These are phyloP conservation scores for Leucocoprinus leucothites DNA, from an alignment of 768 basidiomycete species.

Conservation along the genomic window DNA sequence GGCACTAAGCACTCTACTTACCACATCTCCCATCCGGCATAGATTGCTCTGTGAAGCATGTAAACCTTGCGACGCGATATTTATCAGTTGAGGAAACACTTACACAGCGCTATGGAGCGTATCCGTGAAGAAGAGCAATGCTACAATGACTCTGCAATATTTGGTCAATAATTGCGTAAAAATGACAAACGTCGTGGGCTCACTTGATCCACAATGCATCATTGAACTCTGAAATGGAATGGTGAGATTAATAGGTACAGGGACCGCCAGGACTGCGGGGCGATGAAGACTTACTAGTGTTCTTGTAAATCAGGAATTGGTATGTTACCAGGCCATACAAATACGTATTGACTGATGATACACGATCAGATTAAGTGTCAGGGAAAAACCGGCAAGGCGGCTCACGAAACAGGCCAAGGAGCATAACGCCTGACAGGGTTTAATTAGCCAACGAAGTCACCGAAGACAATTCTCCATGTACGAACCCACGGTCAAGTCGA, in stretches of 20 bases:
- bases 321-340: slow-evolving; percentile 32
- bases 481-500: slow-evolving; percentile 11
- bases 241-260: background rate
- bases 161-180: background rate
- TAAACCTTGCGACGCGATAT: background rate
- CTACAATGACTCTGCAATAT: slow-evolving; percentile 24
- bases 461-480: background rate
- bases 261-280: background rate
- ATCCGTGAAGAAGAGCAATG: slow-evolving; percentile 28
- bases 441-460: background rate
- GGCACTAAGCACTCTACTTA: slow-evolving; percentile 2
- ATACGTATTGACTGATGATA: slow-evolving; percentile 21
- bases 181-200: background rate
- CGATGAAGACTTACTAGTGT: slow-evolving; percentile 17
- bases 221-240: slow-evolving; percentile 26
- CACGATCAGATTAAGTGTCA: background rate
- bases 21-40: slow-evolving; percentile 26
- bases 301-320: slow-evolving; percentile 31
- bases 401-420: slow-evolving; percentile 29
- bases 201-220: slow-evolving; percentile 33
- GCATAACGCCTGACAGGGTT: slow-evolving; percentile 22
- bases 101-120: slow-evolving; percentile 32
- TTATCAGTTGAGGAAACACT: slow-evolving; percentile 14
- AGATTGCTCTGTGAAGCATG: slow-evolving; percentile 18
- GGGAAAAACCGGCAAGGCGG: background rate